These are phyloP conservation scores for Fusarium armeniacum DNA, from an alignment of 2,329 filamentous ascomycete species.

Conservation along the genomic window DNA sequence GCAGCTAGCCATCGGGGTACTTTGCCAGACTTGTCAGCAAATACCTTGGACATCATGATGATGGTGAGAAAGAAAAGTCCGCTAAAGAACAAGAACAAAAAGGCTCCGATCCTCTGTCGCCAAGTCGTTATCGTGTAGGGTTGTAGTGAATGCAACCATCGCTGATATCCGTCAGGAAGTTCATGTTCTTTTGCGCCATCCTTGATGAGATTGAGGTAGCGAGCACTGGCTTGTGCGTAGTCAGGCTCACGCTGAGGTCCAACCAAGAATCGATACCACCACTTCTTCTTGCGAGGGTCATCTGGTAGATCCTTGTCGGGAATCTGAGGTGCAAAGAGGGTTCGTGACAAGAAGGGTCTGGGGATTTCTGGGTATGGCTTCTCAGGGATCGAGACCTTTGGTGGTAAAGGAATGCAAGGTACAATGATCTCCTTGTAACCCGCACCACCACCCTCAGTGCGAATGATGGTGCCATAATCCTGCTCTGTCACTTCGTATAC, in stretches of 20 bases:
- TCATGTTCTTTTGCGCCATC: conserved; percentile 83
- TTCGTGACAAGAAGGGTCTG: conserved; percentile 83
- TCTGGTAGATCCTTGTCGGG: conserved; percentile 54
- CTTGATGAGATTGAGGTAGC: conserved; percentile 85
- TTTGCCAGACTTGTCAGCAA: conserved; percentile 76
- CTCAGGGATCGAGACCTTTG: conserved; percentile 72
- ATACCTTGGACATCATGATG: conserved; percentile 58
- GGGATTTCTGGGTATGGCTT: conserved; percentile 67
- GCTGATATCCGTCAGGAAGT: conserved; percentile 83
- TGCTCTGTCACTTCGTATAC: conserved; percentile 91
- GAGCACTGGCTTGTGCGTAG: conserved; percentile 85
- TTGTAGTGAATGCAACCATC: conserved; percentile 77
- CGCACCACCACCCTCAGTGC: conserved; percentile 88
- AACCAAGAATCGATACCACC: conserved; percentile 63
- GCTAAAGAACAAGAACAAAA: conserved; percentile 73
- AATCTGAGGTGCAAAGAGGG: conserved; percentile 78
- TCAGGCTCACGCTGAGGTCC: conserved; percentile 69
- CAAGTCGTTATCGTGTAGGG: conserved; percentile 78
- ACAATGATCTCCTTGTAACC: conserved; percentile 89
- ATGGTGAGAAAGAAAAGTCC: conserved; percentile 68
- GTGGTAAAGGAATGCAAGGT: conserved; percentile 78
- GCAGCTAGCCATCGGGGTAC: conserved; percentile 76
- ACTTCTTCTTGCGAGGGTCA: conserved; percentile 55
- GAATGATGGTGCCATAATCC: conserved; percentile 89
- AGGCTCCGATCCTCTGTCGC: conserved; percentile 75